phyloP scores from a whole-genome alignment of 768 basidiomycete genomes.

The Boletus coccyginus region DNA sequence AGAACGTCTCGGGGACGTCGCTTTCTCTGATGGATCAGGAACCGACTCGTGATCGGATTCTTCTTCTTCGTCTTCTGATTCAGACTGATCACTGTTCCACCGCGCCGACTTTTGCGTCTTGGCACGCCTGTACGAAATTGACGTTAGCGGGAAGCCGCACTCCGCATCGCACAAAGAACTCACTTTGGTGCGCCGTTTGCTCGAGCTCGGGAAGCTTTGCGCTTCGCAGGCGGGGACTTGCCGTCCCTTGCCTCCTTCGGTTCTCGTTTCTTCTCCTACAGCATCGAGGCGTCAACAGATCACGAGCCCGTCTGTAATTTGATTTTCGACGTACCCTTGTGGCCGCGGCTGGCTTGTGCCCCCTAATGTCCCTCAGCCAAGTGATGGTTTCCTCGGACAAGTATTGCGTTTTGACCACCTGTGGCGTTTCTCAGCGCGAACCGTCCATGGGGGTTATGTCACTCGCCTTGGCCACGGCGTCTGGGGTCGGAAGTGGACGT shows the following conservation, averaged over 20 bases:
- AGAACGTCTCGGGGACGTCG: conserved; percentile 19
- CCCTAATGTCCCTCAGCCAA: conserved; percentile 54
- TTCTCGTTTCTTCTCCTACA: conserved; percentile 38
- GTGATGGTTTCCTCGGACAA: conserved; percentile 55
- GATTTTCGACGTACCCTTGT: conserved; percentile 26
- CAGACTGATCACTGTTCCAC: conserved; percentile 33
- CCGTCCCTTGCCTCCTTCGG: conserved; percentile 46
- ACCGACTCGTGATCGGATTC: conserved; percentile 27
- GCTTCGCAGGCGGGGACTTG: conserved; percentile 49
- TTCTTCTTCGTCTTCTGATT: conserved; percentile 29
- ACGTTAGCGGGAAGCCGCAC: conserved; percentile 7
- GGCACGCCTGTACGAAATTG: conserved; percentile 18
- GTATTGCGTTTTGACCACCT: conserved; percentile 71
- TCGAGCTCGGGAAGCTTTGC: conserved; percentile 44
- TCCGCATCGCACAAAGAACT: conserved; percentile 1
- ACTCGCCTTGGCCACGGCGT: conserved; percentile 60
- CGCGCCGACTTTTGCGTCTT: conserved; percentile 29
- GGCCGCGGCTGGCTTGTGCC: conserved; percentile 34
- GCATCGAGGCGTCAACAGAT: conserved; percentile 1
- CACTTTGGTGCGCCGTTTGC: conserved; percentile 28
- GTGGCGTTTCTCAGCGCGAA: neutral
- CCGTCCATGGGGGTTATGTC: neutral
- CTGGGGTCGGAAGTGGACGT: conserved; percentile 61
- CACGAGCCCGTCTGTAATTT: neutral
- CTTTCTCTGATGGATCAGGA: conserved; percentile 40